phyloP scores from a whole-genome alignment of 768 basidiomycete genomes.

The Leccinum sublutescens region DNA sequence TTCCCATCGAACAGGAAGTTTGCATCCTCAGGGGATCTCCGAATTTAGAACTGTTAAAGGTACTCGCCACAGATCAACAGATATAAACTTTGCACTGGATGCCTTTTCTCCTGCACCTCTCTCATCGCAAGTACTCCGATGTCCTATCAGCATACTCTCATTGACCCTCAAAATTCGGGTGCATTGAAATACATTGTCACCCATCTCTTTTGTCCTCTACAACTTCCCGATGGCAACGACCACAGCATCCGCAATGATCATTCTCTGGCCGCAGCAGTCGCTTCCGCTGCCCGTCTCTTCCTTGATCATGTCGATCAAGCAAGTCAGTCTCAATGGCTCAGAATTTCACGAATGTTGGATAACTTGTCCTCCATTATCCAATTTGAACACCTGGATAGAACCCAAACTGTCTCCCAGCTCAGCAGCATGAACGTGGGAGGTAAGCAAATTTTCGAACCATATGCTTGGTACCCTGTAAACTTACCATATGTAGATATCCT shows the following conservation, averaged over 20 bases:
- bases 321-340: neutral
- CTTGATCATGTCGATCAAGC: neutral
- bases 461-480: neutral
- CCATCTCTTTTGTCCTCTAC: conserved; percentile 42
- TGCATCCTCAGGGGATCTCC: no score
- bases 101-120: neutral
- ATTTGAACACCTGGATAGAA: conserved; percentile 11
- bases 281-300: conserved; percentile 20
- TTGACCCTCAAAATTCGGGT: neutral
- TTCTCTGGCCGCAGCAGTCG: conserved; percentile 23
- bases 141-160: neutral
- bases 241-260: conserved; percentile 19
- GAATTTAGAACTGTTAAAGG: neutral
- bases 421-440: conserved; percentile 9
- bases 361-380: conserved; percentile 4
- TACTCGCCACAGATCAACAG: neutral
- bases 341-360: neutral
- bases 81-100: neutral
- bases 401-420: conserved; percentile 7
- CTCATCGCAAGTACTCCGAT: neutral
- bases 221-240: conserved; percentile 36
- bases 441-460: neutral
- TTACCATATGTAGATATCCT: conserved; percentile 33
- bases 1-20: no score
- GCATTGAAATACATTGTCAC: conserved; percentile 30